Conservation (phyloP, 768 basidiomycete genomes). For the Imleria badia region DNA sequence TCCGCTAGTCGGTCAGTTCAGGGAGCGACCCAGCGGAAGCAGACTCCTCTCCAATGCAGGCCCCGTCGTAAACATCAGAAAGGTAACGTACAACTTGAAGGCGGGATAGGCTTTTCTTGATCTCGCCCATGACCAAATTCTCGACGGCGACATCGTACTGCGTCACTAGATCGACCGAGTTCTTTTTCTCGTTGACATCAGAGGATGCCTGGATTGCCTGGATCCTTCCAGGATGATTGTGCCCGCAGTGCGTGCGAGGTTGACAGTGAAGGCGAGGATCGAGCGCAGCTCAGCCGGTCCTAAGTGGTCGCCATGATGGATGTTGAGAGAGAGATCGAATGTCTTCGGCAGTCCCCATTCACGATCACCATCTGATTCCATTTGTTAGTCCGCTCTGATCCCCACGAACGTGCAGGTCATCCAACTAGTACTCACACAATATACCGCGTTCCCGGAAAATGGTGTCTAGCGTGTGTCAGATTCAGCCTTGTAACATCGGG, state of each 20-base stretch:
- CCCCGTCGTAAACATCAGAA: no score
- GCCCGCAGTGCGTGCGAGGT: no score
- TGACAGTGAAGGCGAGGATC: no score
- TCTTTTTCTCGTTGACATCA: conserved; percentile 88
- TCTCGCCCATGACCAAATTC: conserved; percentile 56
- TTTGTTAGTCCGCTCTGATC: not conserved
- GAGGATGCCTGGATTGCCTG: no score
- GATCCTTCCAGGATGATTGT: no score
- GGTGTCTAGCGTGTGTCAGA: conserved; percentile 2
- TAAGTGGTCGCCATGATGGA: no score
- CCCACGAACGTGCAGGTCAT: conserved; percentile 5
- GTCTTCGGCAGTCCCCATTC: no score
- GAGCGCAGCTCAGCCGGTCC: no score
- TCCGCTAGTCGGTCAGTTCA: conserved; percentile 82
- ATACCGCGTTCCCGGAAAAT: not conserved
- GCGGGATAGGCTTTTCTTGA: no score
- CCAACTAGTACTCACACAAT: not conserved
- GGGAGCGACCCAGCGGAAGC: conserved; percentile 72
- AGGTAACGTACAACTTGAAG: no score
- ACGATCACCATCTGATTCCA: conserved; percentile 37
- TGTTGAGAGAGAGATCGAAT: no score
- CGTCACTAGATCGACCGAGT: conserved; percentile 93
- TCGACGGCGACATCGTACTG: conserved; percentile 75
- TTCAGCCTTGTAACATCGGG: conserved; percentile 35
- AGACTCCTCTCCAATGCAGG: conserved; percentile 94